Evolutionary conservation across 2,329 filamentous ascomycete genomes (phyloP), one percentile per base, ranked within the genome.

Genomic region (Cercospora sesami): DNA sequence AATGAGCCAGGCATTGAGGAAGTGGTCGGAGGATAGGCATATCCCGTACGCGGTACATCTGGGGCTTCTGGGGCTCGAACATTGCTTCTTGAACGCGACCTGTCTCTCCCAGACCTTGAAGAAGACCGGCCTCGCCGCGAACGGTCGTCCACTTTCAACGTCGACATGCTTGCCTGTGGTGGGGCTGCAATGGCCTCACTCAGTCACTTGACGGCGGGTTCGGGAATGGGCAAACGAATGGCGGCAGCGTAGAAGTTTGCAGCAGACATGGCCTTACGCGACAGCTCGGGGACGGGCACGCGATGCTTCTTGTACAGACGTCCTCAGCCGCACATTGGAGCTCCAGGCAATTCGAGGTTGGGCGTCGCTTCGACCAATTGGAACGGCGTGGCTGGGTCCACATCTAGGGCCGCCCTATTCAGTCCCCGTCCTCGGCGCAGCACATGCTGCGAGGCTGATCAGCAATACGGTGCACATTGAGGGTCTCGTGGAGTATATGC

Each of bases 111-210:
- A 26, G 77, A 78, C 30, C 78, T 79, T 48, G 81, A 83, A 69
- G 81, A 82, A 60, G 80, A 81, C 45, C 81, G 77, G 61, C 78
- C 78, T 7, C 82, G 79, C 60, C 79, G 72, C 42, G 78, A 78
- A 57, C 79, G 69, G 69, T 81, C 79, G 73, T 82, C 81, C 5
- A 79, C 77, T 59, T 79, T 78, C 60, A 83, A 76, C 18, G 67
- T 67, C 51, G 70, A 72, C 70, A 72, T 72, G 14, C 42, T 64
- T 51, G 39, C 45, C 51, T n/a, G 26, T 26, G 51, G 30, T 6
- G 62, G 48, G 18, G 62, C 26, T 16, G 62, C 62, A 57, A 64
- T 60, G 63, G 58, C 58, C 61, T 39, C 28, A 16, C 63, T 45
- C 39, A 53, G 55, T 65, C 55, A 45, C 58, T 30, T 48, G 30